Evolutionary conservation across 306 rosid genomes (phyloP).

Genomic region (Abrus pulchellus): DNA sequence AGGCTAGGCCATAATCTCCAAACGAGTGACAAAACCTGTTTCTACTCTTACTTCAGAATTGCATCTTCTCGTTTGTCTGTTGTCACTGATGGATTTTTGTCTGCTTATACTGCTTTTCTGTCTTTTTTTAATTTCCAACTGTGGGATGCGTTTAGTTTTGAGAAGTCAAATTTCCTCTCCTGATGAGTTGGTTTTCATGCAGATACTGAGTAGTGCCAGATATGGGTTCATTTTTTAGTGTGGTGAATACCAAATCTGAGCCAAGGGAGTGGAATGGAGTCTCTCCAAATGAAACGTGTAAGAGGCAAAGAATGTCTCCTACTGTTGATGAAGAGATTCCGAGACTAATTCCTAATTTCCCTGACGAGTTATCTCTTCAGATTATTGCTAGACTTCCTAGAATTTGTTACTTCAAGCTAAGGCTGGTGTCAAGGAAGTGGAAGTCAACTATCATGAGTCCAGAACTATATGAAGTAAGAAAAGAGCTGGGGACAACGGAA

Average conservation of each 20-base stretch:
- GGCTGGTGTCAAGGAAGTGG: conserved; percentile 85
- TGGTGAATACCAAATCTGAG: conserved; percentile 54
- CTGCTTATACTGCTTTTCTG: conserved; percentile 21
- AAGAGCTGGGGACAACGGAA: conserved; percentile 83
- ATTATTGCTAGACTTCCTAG: conserved; percentile 93
- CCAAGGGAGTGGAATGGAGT: conserved; percentile 50
- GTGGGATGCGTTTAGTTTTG: conserved; percentile 16
- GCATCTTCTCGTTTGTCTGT: conserved; percentile 14
- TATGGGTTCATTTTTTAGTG: conserved; percentile 85
- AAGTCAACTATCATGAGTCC: conserved; percentile 65
- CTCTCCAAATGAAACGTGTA: conserved; percentile 62
- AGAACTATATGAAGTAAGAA: conserved; percentile 74
- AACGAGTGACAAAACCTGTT: no score
- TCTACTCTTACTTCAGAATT: neutral
- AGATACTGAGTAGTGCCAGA: conserved; percentile 47
- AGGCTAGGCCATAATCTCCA: no score
- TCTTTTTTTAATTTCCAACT: neutral
- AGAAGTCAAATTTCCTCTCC: conserved; percentile 21
- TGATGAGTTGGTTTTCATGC: conserved; percentile 42
- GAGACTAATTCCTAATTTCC: conserved; percentile 83
- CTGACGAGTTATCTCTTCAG: conserved; percentile 92
- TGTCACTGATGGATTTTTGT: neutral
- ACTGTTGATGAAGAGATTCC: conserved; percentile 65
- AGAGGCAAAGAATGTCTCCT: conserved; percentile 78
- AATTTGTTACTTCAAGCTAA: conserved; percentile 65